These are phyloP conservation scores for Rhodamnia rubescens DNA, from an alignment of 345 rosid species.

Conservation along the genomic window DNA sequence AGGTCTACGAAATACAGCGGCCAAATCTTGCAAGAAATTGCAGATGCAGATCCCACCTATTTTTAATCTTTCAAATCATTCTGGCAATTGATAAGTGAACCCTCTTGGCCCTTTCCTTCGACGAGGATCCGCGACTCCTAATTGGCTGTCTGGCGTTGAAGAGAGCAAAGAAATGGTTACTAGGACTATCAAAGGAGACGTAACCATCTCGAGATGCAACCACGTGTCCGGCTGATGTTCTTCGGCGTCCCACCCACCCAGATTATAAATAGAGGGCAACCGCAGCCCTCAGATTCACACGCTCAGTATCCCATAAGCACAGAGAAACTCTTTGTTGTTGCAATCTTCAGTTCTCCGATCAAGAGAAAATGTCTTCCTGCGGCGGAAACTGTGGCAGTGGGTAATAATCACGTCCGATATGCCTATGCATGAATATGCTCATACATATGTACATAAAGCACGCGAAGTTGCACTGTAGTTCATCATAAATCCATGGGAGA, in stretches of 20 bases:
- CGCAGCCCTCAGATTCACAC: neutral
- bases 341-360: neutral
- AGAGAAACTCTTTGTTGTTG: neutral
- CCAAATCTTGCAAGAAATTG: neutral
- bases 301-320: neutral
- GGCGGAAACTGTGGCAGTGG: slow-evolving; percentile 12
- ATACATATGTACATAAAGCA: neutral
- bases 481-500: neutral
- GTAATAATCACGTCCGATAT: neutral
- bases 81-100: neutral
- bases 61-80: neutral
- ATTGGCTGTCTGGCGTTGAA: neutral
- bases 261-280: slow-evolving; percentile 6
- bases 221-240: slow-evolving; percentile 25
- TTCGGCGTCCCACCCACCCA: neutral
- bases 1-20: neutral
- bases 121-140: neutral
- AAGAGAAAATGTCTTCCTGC: slow-evolving; percentile 20
- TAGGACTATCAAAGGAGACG: neutral
- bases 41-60: neutral
- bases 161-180: neutral
- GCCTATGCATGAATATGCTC: neutral
- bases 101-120: neutral
- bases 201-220: neutral
- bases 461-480: neutral